A percentile compares a stretch with the other conserved stretches of the same genome.
Evolutionary conservation across 2,329 filamentous ascomycete genomes (phyloP).

Genomic region (Leptographium galeiforme): DNA sequence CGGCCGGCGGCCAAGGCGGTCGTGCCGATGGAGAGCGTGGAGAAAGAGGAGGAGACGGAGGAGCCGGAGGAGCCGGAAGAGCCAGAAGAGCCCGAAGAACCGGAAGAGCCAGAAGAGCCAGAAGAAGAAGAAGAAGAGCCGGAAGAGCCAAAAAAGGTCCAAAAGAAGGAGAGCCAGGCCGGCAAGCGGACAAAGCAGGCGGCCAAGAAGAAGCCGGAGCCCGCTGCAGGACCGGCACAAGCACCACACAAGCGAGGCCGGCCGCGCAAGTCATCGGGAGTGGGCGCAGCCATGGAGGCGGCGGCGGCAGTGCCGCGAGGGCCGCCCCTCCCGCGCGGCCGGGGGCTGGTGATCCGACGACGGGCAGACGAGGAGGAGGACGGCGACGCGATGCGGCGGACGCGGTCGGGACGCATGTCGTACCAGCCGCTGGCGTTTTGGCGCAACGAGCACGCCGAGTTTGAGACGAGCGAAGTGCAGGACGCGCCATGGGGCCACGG

Average conservation of each 20-base stretch:
- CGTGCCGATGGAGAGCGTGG: not conserved
- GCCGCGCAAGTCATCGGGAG: conserved; percentile 26
- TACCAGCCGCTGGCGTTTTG: conserved; percentile 72
- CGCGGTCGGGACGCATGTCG: conserved; percentile 65
- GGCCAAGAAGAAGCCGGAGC: not conserved
- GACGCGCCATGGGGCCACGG: conserved; percentile 22
- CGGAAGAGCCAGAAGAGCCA: not conserved
- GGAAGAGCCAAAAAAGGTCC: conserved; percentile 14
- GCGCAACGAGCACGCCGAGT: conserved; percentile 70
- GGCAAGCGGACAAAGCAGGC: not conserved
- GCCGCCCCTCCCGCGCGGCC: conserved; percentile 40
- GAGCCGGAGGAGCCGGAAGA: not conserved
- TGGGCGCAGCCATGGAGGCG: conserved; percentile 31
- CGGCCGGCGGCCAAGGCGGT: not conserved
- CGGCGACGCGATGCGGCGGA: conserved; percentile 39
- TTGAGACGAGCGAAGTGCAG: conserved; percentile 43
- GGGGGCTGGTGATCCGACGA: conserved; percentile 39
- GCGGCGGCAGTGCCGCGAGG: conserved; percentile 34
- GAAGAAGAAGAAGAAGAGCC: not conserved
- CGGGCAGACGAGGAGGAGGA: conserved; percentile 23
- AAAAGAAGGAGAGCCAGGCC: not conserved
- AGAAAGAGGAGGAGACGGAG: not conserved
- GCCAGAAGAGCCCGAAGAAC: conserved; percentile 14
- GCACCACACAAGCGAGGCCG: conserved; percentile 11
- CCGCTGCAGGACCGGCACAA: conserved; percentile 5